Evolutionary conservation across 2,329 filamentous ascomycete genomes (phyloP).

Genomic region (Pyricularia sp.): DNA sequence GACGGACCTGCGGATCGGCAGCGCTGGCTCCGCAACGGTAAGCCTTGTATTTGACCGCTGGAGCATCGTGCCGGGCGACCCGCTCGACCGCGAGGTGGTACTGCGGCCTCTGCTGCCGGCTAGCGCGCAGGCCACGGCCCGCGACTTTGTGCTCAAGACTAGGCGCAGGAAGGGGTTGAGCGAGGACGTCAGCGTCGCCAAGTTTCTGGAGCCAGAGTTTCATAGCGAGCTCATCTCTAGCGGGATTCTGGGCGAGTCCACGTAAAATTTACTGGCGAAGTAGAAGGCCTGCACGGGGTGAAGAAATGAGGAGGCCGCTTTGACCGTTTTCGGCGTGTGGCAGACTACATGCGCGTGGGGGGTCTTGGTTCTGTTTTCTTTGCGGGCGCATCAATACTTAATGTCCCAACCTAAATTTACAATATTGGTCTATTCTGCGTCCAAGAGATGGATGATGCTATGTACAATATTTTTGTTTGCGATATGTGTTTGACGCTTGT

Average conservation of each 20-base stretch:
- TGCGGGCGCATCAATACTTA: not conserved
- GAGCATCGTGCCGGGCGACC: slow-evolving; percentile 92
- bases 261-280: not conserved
- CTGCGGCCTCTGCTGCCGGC: slow-evolving; percentile 79
- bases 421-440: not conserved
- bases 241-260: slow-evolving; percentile 57
- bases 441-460: not conserved
- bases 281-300: not conserved
- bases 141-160: slow-evolving; percentile 96
- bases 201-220: slow-evolving; percentile 90
- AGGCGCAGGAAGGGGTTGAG: slow-evolving; percentile 83
- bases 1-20: slow-evolving; percentile 91
- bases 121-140: slow-evolving; percentile 72
- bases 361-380: not conserved
- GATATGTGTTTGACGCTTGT: not conserved
- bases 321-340: not conserved
- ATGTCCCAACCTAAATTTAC: not conserved
- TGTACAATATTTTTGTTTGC: not conserved
- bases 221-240: slow-evolving; percentile 81
- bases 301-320: not conserved
- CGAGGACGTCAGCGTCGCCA: slow-evolving; percentile 90
- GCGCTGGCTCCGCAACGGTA: slow-evolving; percentile 81
- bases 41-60: slow-evolving; percentile 91
- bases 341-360: not conserved
- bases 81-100: slow-evolving; percentile 75